Conservation (phyloP, 75 land plant genomes). For the Pseudotsuga menziesii region DNA sequence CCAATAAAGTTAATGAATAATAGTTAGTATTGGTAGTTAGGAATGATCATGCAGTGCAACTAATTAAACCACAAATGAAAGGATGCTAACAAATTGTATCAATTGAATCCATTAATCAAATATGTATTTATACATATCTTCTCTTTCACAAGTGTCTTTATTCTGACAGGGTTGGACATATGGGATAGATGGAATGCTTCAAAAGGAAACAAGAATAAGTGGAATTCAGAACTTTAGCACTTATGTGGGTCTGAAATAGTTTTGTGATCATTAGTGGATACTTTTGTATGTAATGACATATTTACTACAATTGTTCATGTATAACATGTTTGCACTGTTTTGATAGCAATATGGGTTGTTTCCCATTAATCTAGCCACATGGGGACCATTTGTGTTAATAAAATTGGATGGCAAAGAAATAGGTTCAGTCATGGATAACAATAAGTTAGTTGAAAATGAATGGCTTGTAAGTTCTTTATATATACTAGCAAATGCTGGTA, state of each 20-base stretch:
- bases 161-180: conserved; percentile 83
- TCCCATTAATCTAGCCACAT: conserved; percentile 54
- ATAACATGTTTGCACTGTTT: background rate
- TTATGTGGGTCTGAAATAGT: conserved; percentile 29
- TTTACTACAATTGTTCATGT: background rate
- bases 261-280: background rate
- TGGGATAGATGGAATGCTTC: conserved; percentile 78
- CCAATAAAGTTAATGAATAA: too few relatives aligned
- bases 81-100: too few relatives aligned
- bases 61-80: too few relatives aligned
- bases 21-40: too few relatives aligned
- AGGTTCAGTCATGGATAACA: conserved; percentile 13
- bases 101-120: too few relatives aligned
- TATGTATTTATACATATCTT: too few relatives aligned
- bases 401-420: conserved; percentile 32
- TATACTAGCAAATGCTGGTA: conserved; percentile 30
- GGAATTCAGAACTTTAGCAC: conserved; percentile 65
- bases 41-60: too few relatives aligned
- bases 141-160: too few relatives aligned
- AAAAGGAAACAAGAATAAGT: conserved; percentile 72
- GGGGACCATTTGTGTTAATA: conserved; percentile 88
- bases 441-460: conserved; percentile 30
- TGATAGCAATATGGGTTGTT: conserved; percentile 69
- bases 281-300: conserved; percentile 1
- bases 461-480: conserved; percentile 75